These are phyloP conservation scores for Populus simonii DNA, from an alignment of 345 rosid genomes.

Conservation along the genomic window DNA sequence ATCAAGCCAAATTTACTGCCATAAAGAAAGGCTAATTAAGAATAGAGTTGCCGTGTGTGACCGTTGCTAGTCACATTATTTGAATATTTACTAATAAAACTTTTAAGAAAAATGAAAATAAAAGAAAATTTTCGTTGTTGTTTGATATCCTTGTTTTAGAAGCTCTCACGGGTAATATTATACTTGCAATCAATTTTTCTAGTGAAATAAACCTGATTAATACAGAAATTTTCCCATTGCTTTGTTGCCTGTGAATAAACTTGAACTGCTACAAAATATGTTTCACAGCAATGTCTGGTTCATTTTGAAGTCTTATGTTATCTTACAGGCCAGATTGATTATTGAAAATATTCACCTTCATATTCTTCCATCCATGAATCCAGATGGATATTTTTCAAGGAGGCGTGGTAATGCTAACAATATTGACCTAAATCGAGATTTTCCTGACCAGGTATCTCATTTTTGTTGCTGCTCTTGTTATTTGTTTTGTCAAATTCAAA, in stretches of 20 bases:
- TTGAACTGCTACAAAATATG: not conserved
- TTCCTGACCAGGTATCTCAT: conserved; percentile 86
- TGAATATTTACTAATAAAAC: not conserved
- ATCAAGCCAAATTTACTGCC: not conserved
- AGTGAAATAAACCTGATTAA: not conserved
- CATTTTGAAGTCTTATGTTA: conserved; percentile 12
- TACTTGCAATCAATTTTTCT: not conserved
- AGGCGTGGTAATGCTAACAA: conserved; percentile 78
- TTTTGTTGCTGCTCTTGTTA: conserved; percentile 12
- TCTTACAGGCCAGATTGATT: conserved; percentile 61
- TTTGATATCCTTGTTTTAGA: not conserved
- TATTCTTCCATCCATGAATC: conserved; percentile 90
- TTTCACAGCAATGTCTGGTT: not conserved
- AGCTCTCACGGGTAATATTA: not conserved
- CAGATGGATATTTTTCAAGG: conserved; percentile 77
- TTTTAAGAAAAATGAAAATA: not conserved
- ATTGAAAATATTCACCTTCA: conserved; percentile 87
- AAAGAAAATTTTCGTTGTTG: not conserved
- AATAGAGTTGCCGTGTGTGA: not conserved
- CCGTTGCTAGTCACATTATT: not conserved
- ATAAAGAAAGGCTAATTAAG: not conserved
- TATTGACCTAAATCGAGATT: conserved; percentile 91
- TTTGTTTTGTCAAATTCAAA: not conserved
- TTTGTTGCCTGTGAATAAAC: not conserved
- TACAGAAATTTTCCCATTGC: not conserved